A percentile compares a stretch with the other conserved stretches of the same genome.
These are phyloP conservation scores for Papiliotrema laurentii DNA, from an alignment of 1,284 basidiomycete genomes.

Conservation along the genomic window DNA sequence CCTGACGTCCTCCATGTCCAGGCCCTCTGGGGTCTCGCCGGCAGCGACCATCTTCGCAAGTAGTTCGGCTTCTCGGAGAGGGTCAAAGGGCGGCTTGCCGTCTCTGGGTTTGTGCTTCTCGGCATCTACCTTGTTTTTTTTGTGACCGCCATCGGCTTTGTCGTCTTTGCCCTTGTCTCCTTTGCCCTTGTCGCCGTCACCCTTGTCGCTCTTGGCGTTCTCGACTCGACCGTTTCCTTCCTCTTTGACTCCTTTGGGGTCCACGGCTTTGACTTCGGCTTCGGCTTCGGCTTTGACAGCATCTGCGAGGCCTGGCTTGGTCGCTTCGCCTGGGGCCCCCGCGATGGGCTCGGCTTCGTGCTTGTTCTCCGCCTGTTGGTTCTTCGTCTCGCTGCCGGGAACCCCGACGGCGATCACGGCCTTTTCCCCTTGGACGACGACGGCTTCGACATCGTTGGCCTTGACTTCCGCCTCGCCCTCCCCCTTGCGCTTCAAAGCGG, in stretches of 20 bases:
- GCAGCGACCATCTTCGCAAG: conserved; percentile 23
- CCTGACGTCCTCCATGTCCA: background rate
- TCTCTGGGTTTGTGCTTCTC: background rate
- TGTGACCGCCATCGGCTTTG: background rate
- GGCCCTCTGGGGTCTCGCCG: conserved; percentile 7
- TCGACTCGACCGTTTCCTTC: too few relatives aligned
- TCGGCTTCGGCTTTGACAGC: background rate
- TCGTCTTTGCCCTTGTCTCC: background rate
- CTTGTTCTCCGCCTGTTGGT: background rate
- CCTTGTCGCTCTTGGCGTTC: too few relatives aligned
- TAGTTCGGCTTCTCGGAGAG: conserved; percentile 12
- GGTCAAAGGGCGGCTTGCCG: conserved; percentile 11
- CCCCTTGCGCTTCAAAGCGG: conserved; percentile 3
- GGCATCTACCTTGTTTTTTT: background rate
- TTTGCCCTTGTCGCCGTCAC: background rate
- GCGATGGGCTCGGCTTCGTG: conserved; percentile 9
- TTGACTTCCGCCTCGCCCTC: conserved; percentile 2
- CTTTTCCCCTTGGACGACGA: conserved; percentile 5
- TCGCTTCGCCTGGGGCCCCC: conserved; percentile 5
- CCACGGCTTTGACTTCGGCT: background rate
- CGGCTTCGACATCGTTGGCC: conserved; percentile 4
- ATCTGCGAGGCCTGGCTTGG: background rate
- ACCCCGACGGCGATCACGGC: conserved; percentile 4
- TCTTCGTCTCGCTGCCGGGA: background rate
- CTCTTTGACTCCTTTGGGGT: background rate